Evolutionary conservation across 1,284 basidiomycete species (phyloP).

Genomic region (Apiotrichum siamense): DNA sequence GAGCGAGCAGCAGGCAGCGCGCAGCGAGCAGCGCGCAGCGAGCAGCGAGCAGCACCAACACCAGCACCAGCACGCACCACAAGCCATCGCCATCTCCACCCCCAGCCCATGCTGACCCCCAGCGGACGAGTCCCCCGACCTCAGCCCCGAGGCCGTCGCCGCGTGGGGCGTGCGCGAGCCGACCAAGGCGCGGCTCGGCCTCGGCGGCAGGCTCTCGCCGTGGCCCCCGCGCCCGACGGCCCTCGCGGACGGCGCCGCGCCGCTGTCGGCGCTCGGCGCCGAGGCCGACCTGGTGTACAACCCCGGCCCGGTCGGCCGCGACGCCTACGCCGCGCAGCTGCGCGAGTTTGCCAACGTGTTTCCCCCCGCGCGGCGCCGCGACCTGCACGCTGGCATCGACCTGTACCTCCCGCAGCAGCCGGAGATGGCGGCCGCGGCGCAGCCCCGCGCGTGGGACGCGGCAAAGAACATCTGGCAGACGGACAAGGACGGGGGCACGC

Average conservation of each 20-base stretch:
- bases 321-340: slow-evolving; percentile 22
- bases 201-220: no score
- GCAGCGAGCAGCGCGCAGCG: no score
- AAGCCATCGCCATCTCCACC: no score
- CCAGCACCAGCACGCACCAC: no score
- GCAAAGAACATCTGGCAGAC: slow-evolving; percentile 44
- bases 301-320: slow-evolving; percentile 16
- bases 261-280: slow-evolving; percentile 24
- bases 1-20: no score
- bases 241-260: no score
- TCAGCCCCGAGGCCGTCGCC: no score
- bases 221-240: slow-evolving; percentile 26
- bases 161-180: no score
- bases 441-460: slow-evolving; percentile 1
- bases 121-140: no score
- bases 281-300: slow-evolving; percentile 35
- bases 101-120: no score
- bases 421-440: background rate
- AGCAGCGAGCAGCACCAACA: no score
- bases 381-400: slow-evolving; percentile 17
- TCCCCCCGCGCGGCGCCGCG: slow-evolving; percentile 9
- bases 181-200: no score
- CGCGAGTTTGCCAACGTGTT: slow-evolving; percentile 25
- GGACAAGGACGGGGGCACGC: slow-evolving; percentile 27
- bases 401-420: slow-evolving; percentile 10